Conservation (phyloP, 768 basidiomycete species). For the Trametes coccinea region DNA sequence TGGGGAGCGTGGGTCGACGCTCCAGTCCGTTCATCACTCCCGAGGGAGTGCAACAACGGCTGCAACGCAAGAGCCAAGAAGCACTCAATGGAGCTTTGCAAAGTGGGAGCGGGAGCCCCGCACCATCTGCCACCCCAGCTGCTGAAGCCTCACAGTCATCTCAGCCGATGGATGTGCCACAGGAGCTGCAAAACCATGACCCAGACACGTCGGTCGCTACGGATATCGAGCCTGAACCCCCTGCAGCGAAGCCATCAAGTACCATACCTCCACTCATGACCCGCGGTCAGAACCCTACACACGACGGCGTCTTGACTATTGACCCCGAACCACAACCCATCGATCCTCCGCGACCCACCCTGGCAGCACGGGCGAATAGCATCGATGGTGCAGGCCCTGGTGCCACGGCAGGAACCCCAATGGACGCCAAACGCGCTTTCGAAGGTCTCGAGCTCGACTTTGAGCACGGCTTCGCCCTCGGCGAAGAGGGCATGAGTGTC, state of each 20-base stretch:
- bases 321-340: slow-evolving; percentile 35
- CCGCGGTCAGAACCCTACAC: slow-evolving; percentile 28
- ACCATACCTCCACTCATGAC: slow-evolving; percentile 16
- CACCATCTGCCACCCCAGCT: neutral
- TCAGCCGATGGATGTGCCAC: neutral
- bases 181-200: neutral
- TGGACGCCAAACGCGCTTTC: slow-evolving; percentile 21
- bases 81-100: slow-evolving; percentile 32
- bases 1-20: slow-evolving; percentile 27
- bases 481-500: slow-evolving; percentile 18
- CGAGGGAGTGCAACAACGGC: slow-evolving; percentile 52
- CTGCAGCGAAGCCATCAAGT: neutral
- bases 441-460: slow-evolving; percentile 30
- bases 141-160: neutral
- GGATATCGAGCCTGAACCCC: neutral
- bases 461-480: slow-evolving; percentile 19
- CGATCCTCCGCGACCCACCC: slow-evolving; percentile 35
- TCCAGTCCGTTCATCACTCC: slow-evolving; percentile 49
- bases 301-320: slow-evolving; percentile 37
- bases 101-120: slow-evolving; percentile 2
- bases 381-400: slow-evolving; percentile 13
- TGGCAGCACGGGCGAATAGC: slow-evolving; percentile 28
- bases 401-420: neutral
- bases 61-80: slow-evolving; percentile 49
- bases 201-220: slow-evolving; percentile 4